Conservation (phyloP, 768 basidiomycete species). For the Russula ochroleuca region DNA sequence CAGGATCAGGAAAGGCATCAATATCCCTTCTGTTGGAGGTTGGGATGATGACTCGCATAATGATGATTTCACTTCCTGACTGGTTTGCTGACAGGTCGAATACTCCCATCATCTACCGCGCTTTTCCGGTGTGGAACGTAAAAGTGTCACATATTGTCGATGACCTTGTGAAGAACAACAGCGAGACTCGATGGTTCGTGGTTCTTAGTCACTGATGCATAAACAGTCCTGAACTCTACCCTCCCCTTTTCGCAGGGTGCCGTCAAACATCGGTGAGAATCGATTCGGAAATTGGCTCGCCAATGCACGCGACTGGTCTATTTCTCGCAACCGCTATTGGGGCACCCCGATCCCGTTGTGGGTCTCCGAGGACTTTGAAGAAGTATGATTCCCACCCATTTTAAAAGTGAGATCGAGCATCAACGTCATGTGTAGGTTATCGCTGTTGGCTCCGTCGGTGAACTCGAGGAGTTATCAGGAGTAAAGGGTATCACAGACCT, state of each 20-base stretch:
- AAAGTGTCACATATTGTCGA: slow-evolving; percentile 81
- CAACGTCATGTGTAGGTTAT: slow-evolving; percentile 7
- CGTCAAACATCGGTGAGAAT: slow-evolving; percentile 82
- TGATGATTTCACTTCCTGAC: slow-evolving; percentile 6
- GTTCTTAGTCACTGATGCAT: background rate
- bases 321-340: slow-evolving; percentile 99
- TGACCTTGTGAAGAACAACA: slow-evolving; percentile 85
- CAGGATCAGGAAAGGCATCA: slow-evolving; percentile 84
- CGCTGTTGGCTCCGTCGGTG: slow-evolving; percentile 71
- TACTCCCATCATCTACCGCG: slow-evolving; percentile 93
- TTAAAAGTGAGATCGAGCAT: background rate
- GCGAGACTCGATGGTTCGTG: slow-evolving; percentile 78
- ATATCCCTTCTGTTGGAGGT: slow-evolving; percentile 99
- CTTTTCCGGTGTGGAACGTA: slow-evolving; percentile 95
- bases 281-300: slow-evolving; percentile 97
- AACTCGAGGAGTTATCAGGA: slow-evolving; percentile 84
- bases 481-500: slow-evolving; percentile 80
- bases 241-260: slow-evolving; percentile 59
- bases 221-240: background rate
- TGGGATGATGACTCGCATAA: background rate
- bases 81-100: slow-evolving; percentile 56
- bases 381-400: slow-evolving; percentile 45
- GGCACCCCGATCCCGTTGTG: slow-evolving; percentile 97
- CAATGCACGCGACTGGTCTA: slow-evolving; percentile 98
- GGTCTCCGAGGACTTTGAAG: slow-evolving; percentile 89